These are phyloP conservation scores for Pythium folliculosum DNA, from an alignment of 352 stramenopile species.

Conservation along the genomic window DNA sequence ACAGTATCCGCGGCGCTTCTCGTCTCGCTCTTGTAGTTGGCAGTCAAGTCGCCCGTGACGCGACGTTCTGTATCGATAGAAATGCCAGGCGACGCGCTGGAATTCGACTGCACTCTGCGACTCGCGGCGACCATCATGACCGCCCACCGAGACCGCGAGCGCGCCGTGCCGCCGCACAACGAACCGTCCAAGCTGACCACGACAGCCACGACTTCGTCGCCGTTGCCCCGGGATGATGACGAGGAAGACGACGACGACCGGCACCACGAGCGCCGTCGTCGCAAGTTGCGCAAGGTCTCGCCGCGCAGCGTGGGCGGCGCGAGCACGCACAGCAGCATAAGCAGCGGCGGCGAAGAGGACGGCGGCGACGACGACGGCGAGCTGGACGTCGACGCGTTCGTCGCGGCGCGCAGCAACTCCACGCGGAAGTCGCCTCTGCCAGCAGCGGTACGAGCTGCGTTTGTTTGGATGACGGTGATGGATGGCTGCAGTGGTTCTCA, in stretches of 20 bases:
- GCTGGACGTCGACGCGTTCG: conserved; percentile 20
- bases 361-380: conserved; percentile 3
- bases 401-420: conserved; percentile 18
- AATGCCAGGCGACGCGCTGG: background rate
- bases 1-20: background rate
- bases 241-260: background rate
- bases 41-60: background rate
- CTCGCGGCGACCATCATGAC: conserved; percentile 18
- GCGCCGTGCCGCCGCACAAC: background rate
- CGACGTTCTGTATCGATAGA: background rate
- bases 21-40: too few species aligned
- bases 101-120: conserved; percentile 18
- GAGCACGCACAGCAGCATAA: conserved; percentile 9
- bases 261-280: background rate
- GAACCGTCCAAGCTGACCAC: background rate
- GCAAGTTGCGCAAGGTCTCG: conserved; percentile 20
- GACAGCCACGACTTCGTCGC: background rate
- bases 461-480: background rate
- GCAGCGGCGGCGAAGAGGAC: conserved; percentile 18
- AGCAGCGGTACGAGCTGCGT: conserved; percentile 11
- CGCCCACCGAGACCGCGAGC: conserved; percentile 6
- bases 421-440: conserved; percentile 17
- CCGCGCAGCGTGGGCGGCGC: conserved; percentile 8
- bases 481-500: background rate
- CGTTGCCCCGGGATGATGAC: background rate